phyloP scores from a whole-genome alignment of 164 flowering plant species.

The Pachysandra terminalis region DNA sequence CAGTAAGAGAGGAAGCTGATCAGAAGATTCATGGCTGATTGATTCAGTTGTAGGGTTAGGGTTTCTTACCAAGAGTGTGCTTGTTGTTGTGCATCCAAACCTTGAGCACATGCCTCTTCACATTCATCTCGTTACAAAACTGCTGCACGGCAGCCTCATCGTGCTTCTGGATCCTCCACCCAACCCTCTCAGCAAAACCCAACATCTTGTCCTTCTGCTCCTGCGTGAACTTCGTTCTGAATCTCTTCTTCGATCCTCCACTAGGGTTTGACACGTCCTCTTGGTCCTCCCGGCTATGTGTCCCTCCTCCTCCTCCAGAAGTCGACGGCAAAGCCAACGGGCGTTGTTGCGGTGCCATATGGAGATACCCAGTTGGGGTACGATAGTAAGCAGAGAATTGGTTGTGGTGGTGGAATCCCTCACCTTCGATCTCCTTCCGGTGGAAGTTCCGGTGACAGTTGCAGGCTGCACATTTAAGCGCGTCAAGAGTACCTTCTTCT shows the following conservation, averaged over 20 bases:
- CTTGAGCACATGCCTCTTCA: slow-evolving; percentile 55
- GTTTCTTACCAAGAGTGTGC: slow-evolving; percentile 55
- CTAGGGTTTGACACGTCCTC: slow-evolving; percentile 38
- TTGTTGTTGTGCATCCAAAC: slow-evolving; percentile 76
- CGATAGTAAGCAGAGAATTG: slow-evolving; percentile 36
- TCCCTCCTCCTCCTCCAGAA: slow-evolving; percentile 43
- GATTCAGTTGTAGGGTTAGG: slow-evolving; percentile 19
- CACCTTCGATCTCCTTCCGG: slow-evolving; percentile 44
- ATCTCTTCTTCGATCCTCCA: slow-evolving; percentile 31
- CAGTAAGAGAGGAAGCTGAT: neutral
- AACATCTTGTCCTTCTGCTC: slow-evolving; percentile 62
- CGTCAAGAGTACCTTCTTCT: slow-evolving; percentile 51
- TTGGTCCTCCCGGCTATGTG: slow-evolving; percentile 32
- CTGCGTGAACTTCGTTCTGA: slow-evolving; percentile 47
- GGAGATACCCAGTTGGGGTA: slow-evolving; percentile 44
- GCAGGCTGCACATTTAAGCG: slow-evolving; percentile 72
- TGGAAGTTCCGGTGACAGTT: slow-evolving; percentile 78
- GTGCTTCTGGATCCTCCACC: slow-evolving; percentile 61
- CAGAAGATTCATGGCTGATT: too few relatives aligned
- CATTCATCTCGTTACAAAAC: slow-evolving; percentile 47
- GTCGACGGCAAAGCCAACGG: slow-evolving; percentile 55
- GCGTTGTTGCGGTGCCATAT: slow-evolving; percentile 30
- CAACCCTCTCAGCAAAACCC: slow-evolving; percentile 47
- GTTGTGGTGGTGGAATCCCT: slow-evolving; percentile 2
- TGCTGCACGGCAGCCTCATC: slow-evolving; percentile 49